Conservation (phyloP, 2,329 filamentous ascomycete species). For the Alternaria burnsii region DNA sequence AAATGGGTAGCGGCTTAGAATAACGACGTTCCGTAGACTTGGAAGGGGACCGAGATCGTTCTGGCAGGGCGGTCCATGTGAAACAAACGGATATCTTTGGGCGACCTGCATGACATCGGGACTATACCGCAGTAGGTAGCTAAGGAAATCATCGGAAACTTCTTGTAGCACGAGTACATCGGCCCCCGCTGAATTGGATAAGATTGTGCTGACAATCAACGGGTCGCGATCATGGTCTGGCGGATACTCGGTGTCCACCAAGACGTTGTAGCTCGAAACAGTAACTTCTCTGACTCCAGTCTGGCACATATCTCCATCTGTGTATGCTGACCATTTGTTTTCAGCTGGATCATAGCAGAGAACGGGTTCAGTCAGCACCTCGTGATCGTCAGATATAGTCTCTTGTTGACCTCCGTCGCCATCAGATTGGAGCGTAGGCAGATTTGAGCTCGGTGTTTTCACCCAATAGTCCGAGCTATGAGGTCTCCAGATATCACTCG, state of each 20-base stretch:
- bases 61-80: conserved; percentile 65
- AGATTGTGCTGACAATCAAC: conserved; percentile 47
- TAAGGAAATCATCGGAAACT: conserved; percentile 70
- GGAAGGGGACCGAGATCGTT: conserved; percentile 63
- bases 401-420: conserved; percentile 9
- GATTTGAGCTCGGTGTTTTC: neutral
- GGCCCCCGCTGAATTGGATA: conserved; percentile 43
- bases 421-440: neutral
- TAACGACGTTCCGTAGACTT: conserved; percentile 67
- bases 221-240: conserved; percentile 50
- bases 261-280: conserved; percentile 56
- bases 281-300: conserved; percentile 29
- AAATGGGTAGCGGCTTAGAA: conserved; percentile 66
- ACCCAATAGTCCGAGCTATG: conserved; percentile 28
- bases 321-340: conserved; percentile 33
- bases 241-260: conserved; percentile 52
- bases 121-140: conserved; percentile 60
- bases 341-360: conserved; percentile 39
- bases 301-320: neutral
- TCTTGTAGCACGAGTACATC: conserved; percentile 64
- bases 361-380: conserved; percentile 37
- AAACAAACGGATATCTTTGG: conserved; percentile 63
- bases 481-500: conserved; percentile 3
- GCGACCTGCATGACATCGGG: conserved; percentile 58
- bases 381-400: conserved; percentile 13